Conservation (phyloP, 169 alveolate genomes). For the Condylostoma magnum region DNA sequence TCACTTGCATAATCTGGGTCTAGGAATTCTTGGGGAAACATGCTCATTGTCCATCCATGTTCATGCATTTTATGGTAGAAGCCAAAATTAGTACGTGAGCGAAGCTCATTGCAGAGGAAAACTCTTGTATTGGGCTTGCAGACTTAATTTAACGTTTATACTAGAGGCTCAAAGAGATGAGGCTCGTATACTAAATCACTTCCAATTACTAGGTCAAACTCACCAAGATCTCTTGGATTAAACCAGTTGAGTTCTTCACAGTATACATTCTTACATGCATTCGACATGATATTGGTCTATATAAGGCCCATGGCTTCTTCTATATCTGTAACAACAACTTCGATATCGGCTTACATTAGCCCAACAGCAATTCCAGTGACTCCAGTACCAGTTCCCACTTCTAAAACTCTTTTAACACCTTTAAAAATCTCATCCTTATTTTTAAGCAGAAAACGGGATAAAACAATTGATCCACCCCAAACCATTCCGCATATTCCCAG, state of each 20-base stretch:
- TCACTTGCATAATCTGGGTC: background rate
- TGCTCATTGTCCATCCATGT: slow-evolving; percentile 8
- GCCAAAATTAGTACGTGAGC: background rate
- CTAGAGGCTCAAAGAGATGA: slow-evolving; percentile 11
- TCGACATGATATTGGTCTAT: background rate
- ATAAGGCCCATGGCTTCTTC: background rate
- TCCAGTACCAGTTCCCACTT: slow-evolving; percentile 31
- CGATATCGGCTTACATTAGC: background rate
- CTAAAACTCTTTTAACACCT: background rate
- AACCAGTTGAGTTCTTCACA: slow-evolving; percentile 29
- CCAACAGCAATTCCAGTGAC: slow-evolving; percentile 18
- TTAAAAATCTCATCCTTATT: background rate
- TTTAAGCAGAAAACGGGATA: background rate
- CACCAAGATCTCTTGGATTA: background rate
- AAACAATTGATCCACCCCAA: slow-evolving; percentile 21
- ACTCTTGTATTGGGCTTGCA: background rate
- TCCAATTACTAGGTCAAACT: slow-evolving; percentile 25
- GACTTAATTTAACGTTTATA: slow-evolving; percentile 3
- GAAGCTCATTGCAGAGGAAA: slow-evolving; percentile 38
- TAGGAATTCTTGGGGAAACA: background rate
- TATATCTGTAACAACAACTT: slow-evolving; percentile 2
- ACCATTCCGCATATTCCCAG: slow-evolving; percentile 32
- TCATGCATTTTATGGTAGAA: slow-evolving; percentile 11
- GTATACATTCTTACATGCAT: background rate
- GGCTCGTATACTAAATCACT: slow-evolving; percentile 25